Evolutionary conservation across 1,139 yeast genomes (phyloP).

Genomic region (Pichia sp.): DNA sequence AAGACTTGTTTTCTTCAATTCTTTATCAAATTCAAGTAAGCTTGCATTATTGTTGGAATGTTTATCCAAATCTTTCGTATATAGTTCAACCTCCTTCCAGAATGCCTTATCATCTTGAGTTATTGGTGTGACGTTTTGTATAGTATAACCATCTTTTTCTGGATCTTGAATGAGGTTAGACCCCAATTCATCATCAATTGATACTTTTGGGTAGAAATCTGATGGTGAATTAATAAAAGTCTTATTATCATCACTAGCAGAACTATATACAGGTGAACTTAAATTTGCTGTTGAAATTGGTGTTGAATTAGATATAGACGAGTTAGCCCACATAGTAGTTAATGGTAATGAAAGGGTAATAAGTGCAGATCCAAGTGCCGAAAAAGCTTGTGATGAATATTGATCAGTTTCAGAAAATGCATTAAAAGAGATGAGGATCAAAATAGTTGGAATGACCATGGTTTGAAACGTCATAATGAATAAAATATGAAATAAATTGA

Average conservation of each 20-base stretch:
- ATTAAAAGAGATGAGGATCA: conserved; percentile 31
- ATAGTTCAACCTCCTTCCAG: conserved; percentile 28
- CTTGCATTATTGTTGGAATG: conserved; percentile 3
- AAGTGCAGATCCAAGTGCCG: conserved; percentile 28
- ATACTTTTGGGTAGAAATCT: conserved; percentile 7
- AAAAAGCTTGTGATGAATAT: conserved; percentile 21
- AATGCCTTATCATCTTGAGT: conserved; percentile 15
- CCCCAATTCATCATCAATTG: conserved; percentile 3
- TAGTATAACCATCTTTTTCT: conserved; percentile 4
- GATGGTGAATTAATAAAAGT: conserved; percentile 13
- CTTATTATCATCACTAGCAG: conserved; percentile 16
- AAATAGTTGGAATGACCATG: conserved; percentile 65
- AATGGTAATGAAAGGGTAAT: conserved; percentile 66
- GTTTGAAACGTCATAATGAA: conserved; percentile 81
- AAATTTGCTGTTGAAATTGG: conserved; percentile 23
- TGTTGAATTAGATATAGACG: conserved; percentile 22
- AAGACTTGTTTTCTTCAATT: not conserved
- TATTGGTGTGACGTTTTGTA: conserved; percentile 7
- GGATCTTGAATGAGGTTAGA: conserved; percentile 3
- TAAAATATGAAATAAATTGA: conserved; percentile 73
- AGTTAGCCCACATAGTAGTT: conserved; percentile 78
- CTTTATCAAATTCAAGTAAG: not conserved
- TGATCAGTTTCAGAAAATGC: conserved; percentile 12
- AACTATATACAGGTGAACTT: conserved; percentile 7
- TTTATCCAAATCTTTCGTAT: conserved; percentile 24